Evolutionary conservation across 208 protist species (phyloP), one percentile per base, ranked within the genome.

Genomic region (Wallacemonas sp.): DNA sequence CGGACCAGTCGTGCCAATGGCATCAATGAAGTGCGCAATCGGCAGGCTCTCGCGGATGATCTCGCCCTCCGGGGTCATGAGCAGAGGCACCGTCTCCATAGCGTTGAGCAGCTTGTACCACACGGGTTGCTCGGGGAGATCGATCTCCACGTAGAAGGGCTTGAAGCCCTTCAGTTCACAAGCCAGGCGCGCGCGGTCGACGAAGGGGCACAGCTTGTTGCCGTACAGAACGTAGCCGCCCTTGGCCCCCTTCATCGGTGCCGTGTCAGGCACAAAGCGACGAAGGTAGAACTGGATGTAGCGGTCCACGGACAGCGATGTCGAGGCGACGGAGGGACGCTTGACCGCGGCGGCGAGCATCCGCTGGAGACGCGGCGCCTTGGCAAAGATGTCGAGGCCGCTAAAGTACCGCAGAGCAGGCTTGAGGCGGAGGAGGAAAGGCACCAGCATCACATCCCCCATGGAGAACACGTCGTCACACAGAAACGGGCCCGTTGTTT

Each of bases 391-490:
- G 67, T 94, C 75, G 65, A 85, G 83, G 38, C 73, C 84, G 29
- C 67, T 42, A 78, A 85, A 81, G 75, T 89, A 94, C 50, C 59
- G 54, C 57, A 94, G 60, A 32, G 66, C 59, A 19, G 55, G 57
- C 26, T 75, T 65, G 54, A 91, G 84, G 21, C 78, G 82, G 38
- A 78, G 54, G 44, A 94, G 72, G 57, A 94, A 94, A 21, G 87
- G 84, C 45, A 88, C 59, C 3, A 94, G n/a, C 61, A 73, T 75
- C 24, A 86, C 59, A 54, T 94, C 87, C 8, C 79, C 87, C 61
- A 91, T 70, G n/a, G 83, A 83, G 79, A 94, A 89, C 37, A 63
- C 64, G n/a, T 71, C 71, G 71, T 88, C 87, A 37, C 78, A 77
- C 66, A 79, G 78, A 78, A 73, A 94, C 24, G 81, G 84, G 24